phyloP scores from a whole-genome alignment of 1,284 basidiomycete species.

The Melampsora allii-populina region DNA sequence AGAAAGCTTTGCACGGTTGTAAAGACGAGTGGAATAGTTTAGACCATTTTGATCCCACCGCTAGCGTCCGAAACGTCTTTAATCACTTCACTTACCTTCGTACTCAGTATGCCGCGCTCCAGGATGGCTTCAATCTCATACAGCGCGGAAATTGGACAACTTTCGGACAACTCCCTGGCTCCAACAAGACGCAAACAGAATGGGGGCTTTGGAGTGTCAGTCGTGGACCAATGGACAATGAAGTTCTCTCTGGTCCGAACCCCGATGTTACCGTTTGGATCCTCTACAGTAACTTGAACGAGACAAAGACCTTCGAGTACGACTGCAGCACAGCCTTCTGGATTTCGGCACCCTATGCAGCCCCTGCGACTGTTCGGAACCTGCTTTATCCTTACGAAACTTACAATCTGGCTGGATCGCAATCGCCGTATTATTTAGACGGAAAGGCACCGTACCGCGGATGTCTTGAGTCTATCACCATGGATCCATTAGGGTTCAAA shows the following conservation, averaged over 20 bases:
- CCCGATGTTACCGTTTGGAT: slow-evolving; percentile 52
- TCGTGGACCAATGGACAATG: slow-evolving; percentile 19
- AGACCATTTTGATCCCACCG: slow-evolving; percentile 89
- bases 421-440: slow-evolving; percentile 62
- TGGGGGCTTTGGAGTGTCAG: slow-evolving; percentile 79
- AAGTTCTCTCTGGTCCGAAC: slow-evolving; percentile 60
- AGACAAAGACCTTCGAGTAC: slow-evolving; percentile 32
- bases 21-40: slow-evolving; percentile 80
- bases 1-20: slow-evolving; percentile 72
- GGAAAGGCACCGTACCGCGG: slow-evolving; percentile 64
- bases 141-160: slow-evolving; percentile 78
- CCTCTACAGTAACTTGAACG: slow-evolving; percentile 40
- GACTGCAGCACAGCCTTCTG: slow-evolving; percentile 53
- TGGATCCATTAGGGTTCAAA: slow-evolving; percentile 75
- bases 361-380: slow-evolving; percentile 65
- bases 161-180: slow-evolving; percentile 71
- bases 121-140: slow-evolving; percentile 76
- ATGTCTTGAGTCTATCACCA: slow-evolving; percentile 64
- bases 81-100: slow-evolving; percentile 70
- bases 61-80: slow-evolving; percentile 68
- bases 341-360: slow-evolving; percentile 64
- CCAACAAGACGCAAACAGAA: slow-evolving; percentile 71
- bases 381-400: slow-evolving; percentile 76
- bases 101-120: slow-evolving; percentile 64
- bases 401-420: slow-evolving; percentile 65